Evolutionary conservation across 169 alveolate genomes (phyloP).

Genomic region (Ichthyophthirius multifiliis): DNA sequence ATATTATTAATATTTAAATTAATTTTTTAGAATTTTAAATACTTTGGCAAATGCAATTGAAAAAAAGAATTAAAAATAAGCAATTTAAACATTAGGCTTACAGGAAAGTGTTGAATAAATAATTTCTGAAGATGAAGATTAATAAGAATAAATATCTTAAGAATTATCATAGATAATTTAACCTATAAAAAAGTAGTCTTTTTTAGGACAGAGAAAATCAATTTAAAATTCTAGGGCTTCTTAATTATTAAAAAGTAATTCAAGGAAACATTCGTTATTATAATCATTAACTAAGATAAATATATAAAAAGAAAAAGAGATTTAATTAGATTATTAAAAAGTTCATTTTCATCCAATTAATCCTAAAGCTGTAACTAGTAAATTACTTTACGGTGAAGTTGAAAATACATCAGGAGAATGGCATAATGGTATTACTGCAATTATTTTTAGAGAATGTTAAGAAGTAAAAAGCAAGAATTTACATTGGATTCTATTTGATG

Average conservation of each 20-base stretch:
- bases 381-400: slow-evolving; percentile 64
- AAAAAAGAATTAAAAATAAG: not conserved
- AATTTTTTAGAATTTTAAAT: not conserved
- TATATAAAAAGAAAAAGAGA: not conserved
- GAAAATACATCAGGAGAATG: slow-evolving; percentile 71
- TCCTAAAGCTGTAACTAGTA: slow-evolving; percentile 66
- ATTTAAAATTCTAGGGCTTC: too few relatives aligned
- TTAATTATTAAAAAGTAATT: not conserved
- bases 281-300: not conserved
- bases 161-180: not conserved
- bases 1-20: not conserved
- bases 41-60: not conserved
- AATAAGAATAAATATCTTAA: not conserved
- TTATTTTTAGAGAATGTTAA: slow-evolving; percentile 60
- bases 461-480: slow-evolving; percentile 39
- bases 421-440: slow-evolving; percentile 74
- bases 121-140: not conserved
- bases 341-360: slow-evolving; percentile 46
- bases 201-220: slow-evolving; percentile 17
- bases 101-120: slow-evolving; percentile 3
- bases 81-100: not conserved
- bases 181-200: not conserved
- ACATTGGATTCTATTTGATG: slow-evolving; percentile 67
- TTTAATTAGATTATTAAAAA: slow-evolving; percentile 30
- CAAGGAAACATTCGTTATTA: not conserved